These are phyloP conservation scores for Hemerocallis citrina DNA, from an alignment of 106 monocot species.

Conservation along the genomic window DNA sequence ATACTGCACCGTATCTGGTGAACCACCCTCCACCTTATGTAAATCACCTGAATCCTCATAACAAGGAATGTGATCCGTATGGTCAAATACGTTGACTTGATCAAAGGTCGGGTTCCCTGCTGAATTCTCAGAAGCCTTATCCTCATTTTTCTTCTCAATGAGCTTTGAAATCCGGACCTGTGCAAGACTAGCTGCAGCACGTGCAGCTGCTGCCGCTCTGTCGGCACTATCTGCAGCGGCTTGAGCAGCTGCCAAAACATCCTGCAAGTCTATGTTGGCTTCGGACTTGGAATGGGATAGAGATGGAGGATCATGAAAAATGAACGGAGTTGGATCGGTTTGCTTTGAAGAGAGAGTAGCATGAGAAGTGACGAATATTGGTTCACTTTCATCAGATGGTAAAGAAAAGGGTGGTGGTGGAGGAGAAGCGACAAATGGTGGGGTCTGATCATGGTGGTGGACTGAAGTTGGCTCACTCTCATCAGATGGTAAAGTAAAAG, in stretches of 20 bases:
- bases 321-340: constrained; percentile 1
- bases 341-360: constrained; percentile 1
- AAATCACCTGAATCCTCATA: not conserved
- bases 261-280: constrained; percentile 48
- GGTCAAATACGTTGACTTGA: constrained; percentile 21
- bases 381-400: constrained; percentile 8
- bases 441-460: not conserved
- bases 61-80: not conserved
- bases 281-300: constrained; percentile 12
- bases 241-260: constrained; percentile 79
- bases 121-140: not conserved
- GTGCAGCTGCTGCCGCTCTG: constrained; percentile 69
- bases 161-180: constrained; percentile 70
- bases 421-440: not conserved
- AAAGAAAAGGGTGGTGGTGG: constrained; percentile 2
- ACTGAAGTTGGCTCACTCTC: constrained; percentile 9
- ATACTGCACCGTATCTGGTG: constrained; percentile 7
- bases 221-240: constrained; percentile 83
- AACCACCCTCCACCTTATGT: constrained; percentile 5
- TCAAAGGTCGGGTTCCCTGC: constrained; percentile 23
- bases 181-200: constrained; percentile 84
- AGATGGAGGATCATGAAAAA: not conserved
- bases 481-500: not conserved
- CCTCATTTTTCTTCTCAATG: constrained; percentile 27
- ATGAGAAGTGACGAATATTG: not conserved